Conservation (phyloP, 1,284 basidiomycete species). For the Singerocomus rubriflavus region DNA sequence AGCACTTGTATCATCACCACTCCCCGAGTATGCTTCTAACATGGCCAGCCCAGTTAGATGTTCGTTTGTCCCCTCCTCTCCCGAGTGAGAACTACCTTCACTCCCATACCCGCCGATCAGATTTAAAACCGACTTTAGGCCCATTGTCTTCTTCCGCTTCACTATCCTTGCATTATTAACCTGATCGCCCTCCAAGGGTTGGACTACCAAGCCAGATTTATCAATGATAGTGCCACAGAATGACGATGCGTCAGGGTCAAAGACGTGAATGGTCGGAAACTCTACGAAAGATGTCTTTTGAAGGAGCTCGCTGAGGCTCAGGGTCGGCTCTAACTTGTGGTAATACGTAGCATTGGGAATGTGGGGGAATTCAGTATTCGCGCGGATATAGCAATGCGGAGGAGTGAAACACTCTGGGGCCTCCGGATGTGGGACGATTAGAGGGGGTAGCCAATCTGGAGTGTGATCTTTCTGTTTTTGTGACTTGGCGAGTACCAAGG, state of each 20-base stretch:
- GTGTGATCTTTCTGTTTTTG: constrained; percentile 38
- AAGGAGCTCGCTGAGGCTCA: constrained; percentile 49
- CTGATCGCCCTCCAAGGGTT: constrained; percentile 34
- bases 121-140: constrained; percentile 52
- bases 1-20: constrained; percentile 40
- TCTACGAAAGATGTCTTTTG: constrained; percentile 70
- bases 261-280: constrained; percentile 76
- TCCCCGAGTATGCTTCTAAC: constrained; percentile 55
- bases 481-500: constrained; percentile 18
- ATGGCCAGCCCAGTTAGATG: constrained; percentile 42
- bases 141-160: constrained; percentile 54
- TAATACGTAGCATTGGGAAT: constrained; percentile 35
- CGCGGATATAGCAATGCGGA: constrained; percentile 60
- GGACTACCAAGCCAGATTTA: constrained; percentile 42
- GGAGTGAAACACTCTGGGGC: constrained; percentile 51
- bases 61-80: constrained; percentile 27
- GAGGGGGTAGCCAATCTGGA: constrained; percentile 52
- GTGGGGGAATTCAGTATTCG: constrained; percentile 38
- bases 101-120: constrained; percentile 69
- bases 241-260: constrained; percentile 46
- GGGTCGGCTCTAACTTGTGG: constrained; percentile 55
- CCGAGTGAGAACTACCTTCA: constrained; percentile 45
- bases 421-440: constrained; percentile 52
- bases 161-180: constrained; percentile 33
- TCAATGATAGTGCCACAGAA: constrained; percentile 61